A percentile compares a stretch with the other conserved stretches of the same genome.
phyloP scores from a whole-genome alignment of 768 basidiomycete genomes.

The Galerina marginata region DNA sequence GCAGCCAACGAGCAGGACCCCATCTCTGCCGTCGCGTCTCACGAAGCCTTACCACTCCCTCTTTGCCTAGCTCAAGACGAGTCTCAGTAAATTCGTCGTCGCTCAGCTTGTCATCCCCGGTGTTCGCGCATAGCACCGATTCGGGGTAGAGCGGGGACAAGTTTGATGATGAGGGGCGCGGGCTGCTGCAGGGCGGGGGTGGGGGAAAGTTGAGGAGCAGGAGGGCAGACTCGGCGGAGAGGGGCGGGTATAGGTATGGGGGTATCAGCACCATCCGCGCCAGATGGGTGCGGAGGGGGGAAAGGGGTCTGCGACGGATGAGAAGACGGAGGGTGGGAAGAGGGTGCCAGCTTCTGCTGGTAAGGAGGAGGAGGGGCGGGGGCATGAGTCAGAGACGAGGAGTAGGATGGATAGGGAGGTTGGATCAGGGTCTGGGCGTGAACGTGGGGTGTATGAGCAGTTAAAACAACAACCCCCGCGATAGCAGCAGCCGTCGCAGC shows the following conservation, averaged over 20 bases:
- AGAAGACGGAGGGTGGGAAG: too few species aligned
- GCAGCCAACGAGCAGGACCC: not conserved
- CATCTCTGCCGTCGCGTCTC: not conserved
- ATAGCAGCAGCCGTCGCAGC: too few species aligned
- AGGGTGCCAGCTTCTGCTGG: too few species aligned
- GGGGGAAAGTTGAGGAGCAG: not conserved
- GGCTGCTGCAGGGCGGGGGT: constrained; percentile 5
- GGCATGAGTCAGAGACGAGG: too few species aligned
- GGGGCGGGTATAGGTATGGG: constrained; percentile 34
- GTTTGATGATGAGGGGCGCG: constrained; percentile 4
- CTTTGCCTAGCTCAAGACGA: not conserved
- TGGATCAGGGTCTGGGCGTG: too few species aligned
- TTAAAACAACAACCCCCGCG: too few species aligned
- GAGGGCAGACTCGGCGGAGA: not conserved
- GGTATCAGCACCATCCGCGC: constrained; percentile 10
- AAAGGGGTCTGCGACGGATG: too few species aligned
- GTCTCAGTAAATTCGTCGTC: constrained; percentile 17
- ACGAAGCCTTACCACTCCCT: not conserved
- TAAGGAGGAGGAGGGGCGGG: too few species aligned
- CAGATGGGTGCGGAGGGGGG: not conserved
- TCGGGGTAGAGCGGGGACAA: constrained; percentile 21
- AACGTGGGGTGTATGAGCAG: too few species aligned
- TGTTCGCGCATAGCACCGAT: constrained; percentile 41
- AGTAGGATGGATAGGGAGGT: too few species aligned
- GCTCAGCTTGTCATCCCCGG: constrained; percentile 43